Conservation (phyloP, 495 filamentous ascomycete genomes). For the Xylaria scruposa region DNA sequence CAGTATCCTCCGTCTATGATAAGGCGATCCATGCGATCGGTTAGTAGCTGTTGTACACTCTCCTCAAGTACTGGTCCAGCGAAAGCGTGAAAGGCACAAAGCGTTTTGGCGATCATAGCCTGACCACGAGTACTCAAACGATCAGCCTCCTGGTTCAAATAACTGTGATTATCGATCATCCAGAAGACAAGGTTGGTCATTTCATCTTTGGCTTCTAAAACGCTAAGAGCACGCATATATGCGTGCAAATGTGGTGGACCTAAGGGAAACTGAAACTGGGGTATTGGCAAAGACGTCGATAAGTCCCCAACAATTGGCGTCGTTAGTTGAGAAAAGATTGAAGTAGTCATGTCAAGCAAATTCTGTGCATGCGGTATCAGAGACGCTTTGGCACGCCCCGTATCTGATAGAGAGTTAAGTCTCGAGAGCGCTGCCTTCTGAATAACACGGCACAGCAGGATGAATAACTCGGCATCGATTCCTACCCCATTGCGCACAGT, state of each 20-base stretch:
- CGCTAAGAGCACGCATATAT: slow-evolving; percentile 49
- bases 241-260: slow-evolving; percentile 39
- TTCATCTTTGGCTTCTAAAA: slow-evolving; percentile 39
- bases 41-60: slow-evolving; percentile 35
- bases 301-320: background rate
- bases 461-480: slow-evolving; percentile 34
- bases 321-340: slow-evolving; percentile 30
- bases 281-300: background rate
- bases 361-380: slow-evolving; percentile 17
- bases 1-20: slow-evolving; percentile 23
- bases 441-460: slow-evolving; percentile 35
- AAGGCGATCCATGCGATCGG: slow-evolving; percentile 30
- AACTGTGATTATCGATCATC: slow-evolving; percentile 42
- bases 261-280: slow-evolving; percentile 35
- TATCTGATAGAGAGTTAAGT: slow-evolving; percentile 3
- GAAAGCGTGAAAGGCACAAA: slow-evolving; percentile 44
- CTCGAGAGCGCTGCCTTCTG: slow-evolving; percentile 33
- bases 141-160: slow-evolving; percentile 44
- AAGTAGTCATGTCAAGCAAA: slow-evolving; percentile 20
- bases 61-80: slow-evolving; percentile 34
- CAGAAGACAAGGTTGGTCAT: slow-evolving; percentile 50
- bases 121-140: slow-evolving; percentile 36
- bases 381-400: background rate
- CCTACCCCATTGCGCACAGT: slow-evolving; percentile 24
- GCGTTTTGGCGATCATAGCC: slow-evolving; percentile 38